Evolutionary conservation across 2,329 filamentous ascomycete genomes (phyloP), one percentile per base, ranked within the genome.

Genomic region (Coniochaeta ligniaria): DNA sequence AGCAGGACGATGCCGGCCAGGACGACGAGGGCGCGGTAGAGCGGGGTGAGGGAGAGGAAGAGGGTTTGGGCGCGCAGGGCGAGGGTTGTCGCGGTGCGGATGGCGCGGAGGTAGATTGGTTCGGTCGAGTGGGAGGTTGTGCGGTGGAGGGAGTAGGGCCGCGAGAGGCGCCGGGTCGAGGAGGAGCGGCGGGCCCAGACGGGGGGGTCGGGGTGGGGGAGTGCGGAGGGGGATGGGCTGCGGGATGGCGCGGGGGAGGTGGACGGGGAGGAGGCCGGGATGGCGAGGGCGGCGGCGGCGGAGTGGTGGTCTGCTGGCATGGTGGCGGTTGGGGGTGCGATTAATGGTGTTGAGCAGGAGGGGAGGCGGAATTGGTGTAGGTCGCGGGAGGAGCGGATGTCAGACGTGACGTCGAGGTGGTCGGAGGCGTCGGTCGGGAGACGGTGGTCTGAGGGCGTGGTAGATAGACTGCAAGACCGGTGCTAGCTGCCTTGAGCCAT

Each of bases 11-110:
- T 57, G 9, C 78, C 74, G 26, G 76, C 83, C 3, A 80, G 62
- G 14, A 82, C 72, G 22, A 87, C 78, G 22, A 87, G 77, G 7
- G 85, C 73, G 66, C 83, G 84, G 73, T 96, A 88, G 60, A 85
- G 68, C 1, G 83, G 77, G 16, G 83, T 78, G 59, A 91, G 77
- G 64, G 75, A 76, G 64, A 79, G 72, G 74, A 83, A 89, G 54
- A 82, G 75, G 61, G 75, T 73, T 54, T 80, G 57, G 31, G 78
- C 70, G 61, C 79, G 72, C 65, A 74, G 73, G 62, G 78, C 77
- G 36, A 80, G 67, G 64, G 79, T 75, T 61, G 76, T 70, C 56
- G 76, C 74, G 20, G 73, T 75, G 50, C 71, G 72, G 63, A 78
- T 68, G 60, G 78, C 69, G 62, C 78, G 75, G 43, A 74, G 71